Evolutionary conservation across 129 eudicot species (phyloP), one percentile per base, ranked within the genome.

Genomic region (Saposhnikovia divaricata): DNA sequence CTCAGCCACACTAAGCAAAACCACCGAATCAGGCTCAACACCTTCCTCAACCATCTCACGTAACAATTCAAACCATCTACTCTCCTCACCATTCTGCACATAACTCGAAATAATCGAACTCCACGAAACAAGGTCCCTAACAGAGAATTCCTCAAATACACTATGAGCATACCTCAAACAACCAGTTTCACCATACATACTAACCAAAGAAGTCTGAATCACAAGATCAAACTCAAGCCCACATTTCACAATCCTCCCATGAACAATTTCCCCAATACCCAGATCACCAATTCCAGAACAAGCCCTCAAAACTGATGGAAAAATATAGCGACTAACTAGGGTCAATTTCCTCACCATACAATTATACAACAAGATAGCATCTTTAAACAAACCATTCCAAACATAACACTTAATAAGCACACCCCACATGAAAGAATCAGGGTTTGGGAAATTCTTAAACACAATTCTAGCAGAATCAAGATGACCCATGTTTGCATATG

Each of bases 361-460:
- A 14, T n/a, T 50, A 79, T 84, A 90, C 77, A 92, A 72, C 48
- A 77, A 68, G 66, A 90, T 38, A 40, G 97, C 92, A 65, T 90
- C 78, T 80, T 47, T 50, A 51, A 84, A 88, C 19, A 84, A 80
- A 13, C 87, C 86, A 79, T 81, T 69, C 92, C 95, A 90, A 50
- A 88, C 93, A 74, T 85, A 76, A 81, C 87, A 88, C 82, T 92
- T 90, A 25, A 89, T 88, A 6, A 89, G 77, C 34, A 92, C 97
- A 48, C 90, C 95, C 73, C 87, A 92, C 97, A 92, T 92, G 88
- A 88, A 92, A 79, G 97, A 90, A 83, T 90, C 97, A 46, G 97
- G 94, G n/a, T 83, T 38, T 38, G 79, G 84, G 78, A 89, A 90
- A 42, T 82, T 79, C 12, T 86, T 79, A 70, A 92, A 90, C 47